These are phyloP conservation scores for Podospora comata DNA, from an alignment of 495 filamentous ascomycete species.

Conservation along the genomic window DNA sequence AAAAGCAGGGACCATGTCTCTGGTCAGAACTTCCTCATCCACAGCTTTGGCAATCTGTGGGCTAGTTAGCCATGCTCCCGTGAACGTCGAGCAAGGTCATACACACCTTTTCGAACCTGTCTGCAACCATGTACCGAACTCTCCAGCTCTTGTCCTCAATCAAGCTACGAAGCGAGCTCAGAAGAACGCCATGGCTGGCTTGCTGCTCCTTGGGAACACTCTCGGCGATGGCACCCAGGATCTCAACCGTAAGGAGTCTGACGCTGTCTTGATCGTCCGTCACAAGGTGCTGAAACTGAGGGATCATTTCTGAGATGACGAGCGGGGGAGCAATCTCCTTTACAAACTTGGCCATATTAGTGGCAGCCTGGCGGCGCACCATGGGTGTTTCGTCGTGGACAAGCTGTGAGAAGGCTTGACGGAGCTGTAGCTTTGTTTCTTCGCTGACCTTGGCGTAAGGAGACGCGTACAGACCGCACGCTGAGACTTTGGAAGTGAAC, in stretches of 20 bases:
- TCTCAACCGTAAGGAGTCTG: slow-evolving; percentile 90
- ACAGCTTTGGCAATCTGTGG: slow-evolving; percentile 92
- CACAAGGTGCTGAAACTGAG: slow-evolving; percentile 93
- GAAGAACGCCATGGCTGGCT: slow-evolving; percentile 85
- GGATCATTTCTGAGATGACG: slow-evolving; percentile 98
- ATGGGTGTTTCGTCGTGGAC: slow-evolving; percentile 99
- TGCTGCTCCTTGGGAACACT: slow-evolving; percentile 97
- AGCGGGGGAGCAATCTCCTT: slow-evolving; percentile 88
- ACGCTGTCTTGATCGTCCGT: slow-evolving; percentile 97
- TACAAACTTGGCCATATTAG: slow-evolving; percentile 94
- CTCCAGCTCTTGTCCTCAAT: slow-evolving; percentile 99
- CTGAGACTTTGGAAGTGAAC: slow-evolving; percentile 99
- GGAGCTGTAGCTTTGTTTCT: slow-evolving; percentile 79
- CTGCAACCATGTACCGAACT: slow-evolving; percentile 98
- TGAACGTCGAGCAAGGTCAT: neutral
- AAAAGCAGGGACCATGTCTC: slow-evolving; percentile 94
- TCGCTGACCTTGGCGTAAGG: slow-evolving; percentile 87
- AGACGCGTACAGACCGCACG: slow-evolving; percentile 86
- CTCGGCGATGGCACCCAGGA: slow-evolving; percentile 94
- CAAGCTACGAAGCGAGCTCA: slow-evolving; percentile 83
- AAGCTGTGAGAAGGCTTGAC: slow-evolving; percentile 84
- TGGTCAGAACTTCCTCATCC: slow-evolving; percentile 89
- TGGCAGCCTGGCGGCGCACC: slow-evolving; percentile 94
- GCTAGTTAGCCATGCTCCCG: slow-evolving; percentile 3
- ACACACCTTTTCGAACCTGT: slow-evolving; percentile 91